These are phyloP conservation scores for Hypoxylon lenormandii DNA, from an alignment of 495 filamentous ascomycete species.

Conservation along the genomic window DNA sequence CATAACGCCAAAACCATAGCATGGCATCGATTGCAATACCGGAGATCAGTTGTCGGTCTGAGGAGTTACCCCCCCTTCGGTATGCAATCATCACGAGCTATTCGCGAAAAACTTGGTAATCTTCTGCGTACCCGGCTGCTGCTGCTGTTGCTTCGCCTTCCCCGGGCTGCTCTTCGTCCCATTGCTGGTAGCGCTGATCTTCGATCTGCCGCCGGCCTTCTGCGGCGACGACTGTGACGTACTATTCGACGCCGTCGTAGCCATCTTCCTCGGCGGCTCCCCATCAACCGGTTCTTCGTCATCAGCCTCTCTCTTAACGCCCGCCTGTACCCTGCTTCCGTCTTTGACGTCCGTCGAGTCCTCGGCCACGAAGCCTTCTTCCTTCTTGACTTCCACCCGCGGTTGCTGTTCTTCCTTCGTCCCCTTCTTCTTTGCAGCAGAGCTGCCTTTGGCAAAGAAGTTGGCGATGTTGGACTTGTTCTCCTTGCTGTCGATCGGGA, in stretches of 20 bases:
- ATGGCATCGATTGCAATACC: background rate
- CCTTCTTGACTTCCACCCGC: conserved; percentile 47
- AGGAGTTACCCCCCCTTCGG: background rate
- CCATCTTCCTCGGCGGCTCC: conserved; percentile 61
- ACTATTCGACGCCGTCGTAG: conserved; percentile 44
- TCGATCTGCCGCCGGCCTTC: conserved; percentile 18
- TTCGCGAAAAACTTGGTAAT: conserved; percentile 89
- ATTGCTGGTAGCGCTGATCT: conserved; percentile 53
- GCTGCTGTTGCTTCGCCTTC: too few species aligned
- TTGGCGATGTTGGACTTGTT: conserved; percentile 94
- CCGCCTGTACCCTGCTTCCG: conserved; percentile 42
- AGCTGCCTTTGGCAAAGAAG: conserved; percentile 75
- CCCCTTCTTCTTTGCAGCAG: conserved; percentile 35
- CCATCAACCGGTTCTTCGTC: conserved; percentile 54
- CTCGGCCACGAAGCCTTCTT: conserved; percentile 47
- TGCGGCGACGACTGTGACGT: conserved; percentile 36
- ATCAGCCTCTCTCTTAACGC: conserved; percentile 70
- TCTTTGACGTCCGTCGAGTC: conserved; percentile 23
- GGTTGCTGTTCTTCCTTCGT: conserved; percentile 42
- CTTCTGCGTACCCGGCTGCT: conserved; percentile 74
- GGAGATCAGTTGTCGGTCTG: background rate
- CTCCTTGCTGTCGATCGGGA: conserved; percentile 82
- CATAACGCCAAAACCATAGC: too few species aligned
- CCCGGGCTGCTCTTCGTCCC: conserved; percentile 52
- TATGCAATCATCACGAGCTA: conserved; percentile 56